A percentile compares a stretch with the other conserved stretches of the same genome.
Conservation (phyloP, 169 alveolate genomes). For the Theileria luwenshuni region DNA sequence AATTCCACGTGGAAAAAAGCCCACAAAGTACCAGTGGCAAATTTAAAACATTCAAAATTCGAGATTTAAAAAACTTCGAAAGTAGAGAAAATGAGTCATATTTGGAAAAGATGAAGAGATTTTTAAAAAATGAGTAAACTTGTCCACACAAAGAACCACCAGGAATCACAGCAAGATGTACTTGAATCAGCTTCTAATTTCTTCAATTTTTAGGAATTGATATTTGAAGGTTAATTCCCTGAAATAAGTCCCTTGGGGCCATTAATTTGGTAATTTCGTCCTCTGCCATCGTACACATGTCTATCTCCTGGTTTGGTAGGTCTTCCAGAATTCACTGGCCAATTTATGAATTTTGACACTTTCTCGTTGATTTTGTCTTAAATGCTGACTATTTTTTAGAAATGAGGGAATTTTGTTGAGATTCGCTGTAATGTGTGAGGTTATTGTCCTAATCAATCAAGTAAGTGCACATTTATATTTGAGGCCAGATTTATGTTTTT, state of each 20-base stretch:
- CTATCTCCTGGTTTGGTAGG: background rate
- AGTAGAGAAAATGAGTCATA: background rate
- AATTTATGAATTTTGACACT: too few relatives aligned
- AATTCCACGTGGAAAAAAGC: slow-evolving; percentile 6
- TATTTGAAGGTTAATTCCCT: background rate
- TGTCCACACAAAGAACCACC: too few relatives aligned
- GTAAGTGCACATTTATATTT: slow-evolving; percentile 29
- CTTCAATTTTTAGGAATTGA: too few relatives aligned
- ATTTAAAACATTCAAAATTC: slow-evolving; percentile 4
- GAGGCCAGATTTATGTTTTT: background rate
- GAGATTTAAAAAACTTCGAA: background rate
- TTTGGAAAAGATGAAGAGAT: background rate
- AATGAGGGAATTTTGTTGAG: background rate
- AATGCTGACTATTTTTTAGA: too few relatives aligned
- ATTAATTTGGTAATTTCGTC: too few relatives aligned
- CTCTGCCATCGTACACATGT: too few relatives aligned
- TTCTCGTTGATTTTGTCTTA: too few relatives aligned
- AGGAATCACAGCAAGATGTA: too few relatives aligned
- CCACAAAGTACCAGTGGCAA: background rate
- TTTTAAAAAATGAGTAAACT: too few relatives aligned
- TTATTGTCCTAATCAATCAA: slow-evolving; percentile 16
- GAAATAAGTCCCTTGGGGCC: too few relatives aligned
- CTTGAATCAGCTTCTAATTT: too few relatives aligned
- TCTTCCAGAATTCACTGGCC: too few relatives aligned
- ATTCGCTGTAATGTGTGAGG: slow-evolving; percentile 30